Percentiles rank a stretch among this genome's conserved stretches.
Evolutionary conservation across 1,284 basidiomycete genomes (phyloP).

Genomic region (Cerrena zonata): DNA sequence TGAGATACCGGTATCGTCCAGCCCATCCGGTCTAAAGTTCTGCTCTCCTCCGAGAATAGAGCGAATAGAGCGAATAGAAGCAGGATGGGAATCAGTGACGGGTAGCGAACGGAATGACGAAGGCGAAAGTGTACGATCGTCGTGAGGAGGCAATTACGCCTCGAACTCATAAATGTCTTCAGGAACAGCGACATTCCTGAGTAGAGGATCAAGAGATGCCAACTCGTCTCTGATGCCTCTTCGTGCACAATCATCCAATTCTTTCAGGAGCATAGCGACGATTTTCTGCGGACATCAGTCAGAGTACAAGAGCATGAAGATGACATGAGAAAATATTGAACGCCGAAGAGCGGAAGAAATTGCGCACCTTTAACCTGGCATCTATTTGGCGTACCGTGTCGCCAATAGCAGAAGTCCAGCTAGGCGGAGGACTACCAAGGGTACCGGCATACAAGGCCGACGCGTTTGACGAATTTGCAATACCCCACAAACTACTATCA

Average conservation of each 20-base stretch:
- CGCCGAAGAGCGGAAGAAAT: not conserved
- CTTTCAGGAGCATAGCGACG: slow-evolving; percentile 66
- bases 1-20: slow-evolving; percentile 4
- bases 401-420: slow-evolving; percentile 56
- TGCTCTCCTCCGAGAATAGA: not conserved
- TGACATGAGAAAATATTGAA: not conserved
- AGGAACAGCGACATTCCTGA: slow-evolving; percentile 45
- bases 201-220: slow-evolving; percentile 68
- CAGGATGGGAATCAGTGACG: not conserved
- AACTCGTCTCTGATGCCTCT: slow-evolving; percentile 77
- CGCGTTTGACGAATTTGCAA: slow-evolving; percentile 36
- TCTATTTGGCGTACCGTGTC: slow-evolving; percentile 78
- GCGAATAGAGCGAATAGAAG: not conserved
- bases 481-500: slow-evolving; percentile 60
- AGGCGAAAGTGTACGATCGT: not conserved
- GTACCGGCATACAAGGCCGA: slow-evolving; percentile 33
- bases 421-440: slow-evolving; percentile 46
- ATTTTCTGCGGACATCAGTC: slow-evolving; percentile 65
- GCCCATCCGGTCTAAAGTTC: not conserved
- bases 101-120: not conserved
- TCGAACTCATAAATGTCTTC: slow-evolving; percentile 43
- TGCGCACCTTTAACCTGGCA: slow-evolving; percentile 71
- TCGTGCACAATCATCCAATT: slow-evolving; percentile 75
- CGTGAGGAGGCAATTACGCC: slow-evolving; percentile 51
- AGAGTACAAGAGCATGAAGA: not conserved